Evolutionary conservation across 2,329 filamentous ascomycete genomes (phyloP), one percentile per base, ranked within the genome.

Genomic region (Sporothrix sp.): DNA sequence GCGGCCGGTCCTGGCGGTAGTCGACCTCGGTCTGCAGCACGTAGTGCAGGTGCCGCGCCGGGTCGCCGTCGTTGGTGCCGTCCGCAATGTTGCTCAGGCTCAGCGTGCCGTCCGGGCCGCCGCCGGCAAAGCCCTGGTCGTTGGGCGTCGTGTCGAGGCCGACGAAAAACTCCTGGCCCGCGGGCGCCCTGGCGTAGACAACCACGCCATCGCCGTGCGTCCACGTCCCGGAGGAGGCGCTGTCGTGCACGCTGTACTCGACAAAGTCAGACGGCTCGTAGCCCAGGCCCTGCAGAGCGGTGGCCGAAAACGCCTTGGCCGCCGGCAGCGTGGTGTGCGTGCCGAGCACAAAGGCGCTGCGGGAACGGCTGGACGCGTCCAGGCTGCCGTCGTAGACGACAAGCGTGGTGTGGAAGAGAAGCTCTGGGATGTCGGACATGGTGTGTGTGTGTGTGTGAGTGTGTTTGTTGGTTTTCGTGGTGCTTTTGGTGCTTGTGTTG

Each of bases 11-110:
- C 33, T 60, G 58, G 50, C 66, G 65, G 59, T 71, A 71, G 58
- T 71, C 61, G 28, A 68, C 61, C n/a, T 58, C 64, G 6, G 66
- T 70, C 58, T 71, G 68, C 46, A 72, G 51, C 11, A 72, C 65
- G 58, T 69, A 68, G 53, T 69, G 63, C 51, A 73, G 59, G 36
- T 62, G 57, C 3, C 61, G 53, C 18, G 58, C 57, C 6, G 58
- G 60, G n/a, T 55, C 40, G 14, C 44, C 20, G 28, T 28, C 48
- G 11, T 49, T 46, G 1, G 52, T 32, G 36, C 18, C 50, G n/a
- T 51, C 50, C 1, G 55, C 32, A 3, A 38, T 45, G 8, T 46
- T 42, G 10, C 60, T 60, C 13, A 66, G 56, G 2, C 55, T 13
- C 14, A 60, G 40, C 16, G 57, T 36, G 25, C 52, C 48, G 35